phyloP scores from a whole-genome alignment of 352 stramenopile genomes.

The Pythium inflatum region DNA sequence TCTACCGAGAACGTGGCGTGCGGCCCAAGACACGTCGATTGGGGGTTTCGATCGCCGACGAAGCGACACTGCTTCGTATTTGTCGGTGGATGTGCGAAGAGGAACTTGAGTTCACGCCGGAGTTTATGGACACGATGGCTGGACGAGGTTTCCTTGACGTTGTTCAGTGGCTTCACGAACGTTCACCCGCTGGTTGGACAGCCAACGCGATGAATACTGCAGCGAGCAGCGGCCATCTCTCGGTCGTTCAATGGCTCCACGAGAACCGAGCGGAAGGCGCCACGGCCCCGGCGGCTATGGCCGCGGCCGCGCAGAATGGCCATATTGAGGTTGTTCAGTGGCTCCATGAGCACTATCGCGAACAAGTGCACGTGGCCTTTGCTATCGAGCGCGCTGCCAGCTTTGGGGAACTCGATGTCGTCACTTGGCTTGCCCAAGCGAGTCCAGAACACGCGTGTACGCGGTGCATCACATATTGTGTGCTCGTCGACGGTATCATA shows the following conservation, averaged over 20 bases:
- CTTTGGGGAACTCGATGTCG: background rate
- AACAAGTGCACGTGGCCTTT: background rate
- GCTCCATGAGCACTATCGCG: conserved; percentile 2
- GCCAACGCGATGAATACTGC: conserved; percentile 46
- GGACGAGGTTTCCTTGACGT: background rate
- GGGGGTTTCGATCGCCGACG: background rate
- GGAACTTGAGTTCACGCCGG: background rate
- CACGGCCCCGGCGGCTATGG: conserved; percentile 53
- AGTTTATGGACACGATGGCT: background rate
- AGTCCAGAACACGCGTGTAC: background rate
- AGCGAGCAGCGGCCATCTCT: conserved; percentile 38
- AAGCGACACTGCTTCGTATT: background rate
- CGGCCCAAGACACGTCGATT: background rate
- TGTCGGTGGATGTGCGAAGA: background rate
- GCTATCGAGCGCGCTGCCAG: background rate
- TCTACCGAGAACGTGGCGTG: background rate
- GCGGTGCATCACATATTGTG: background rate
- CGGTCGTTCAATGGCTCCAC: conserved; percentile 54
- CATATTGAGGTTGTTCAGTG: conserved; percentile 42
- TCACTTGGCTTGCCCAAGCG: background rate
- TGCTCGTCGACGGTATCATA: no score
- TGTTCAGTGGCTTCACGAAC: background rate
- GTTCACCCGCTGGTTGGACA: background rate
- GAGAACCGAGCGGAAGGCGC: conserved; percentile 43
- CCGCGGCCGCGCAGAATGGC: conserved; percentile 50